Evolutionary conservation across 2,329 filamentous ascomycete species (phyloP), one percentile per base, ranked within the genome.

Genomic region (Bipolaris gigantea): DNA sequence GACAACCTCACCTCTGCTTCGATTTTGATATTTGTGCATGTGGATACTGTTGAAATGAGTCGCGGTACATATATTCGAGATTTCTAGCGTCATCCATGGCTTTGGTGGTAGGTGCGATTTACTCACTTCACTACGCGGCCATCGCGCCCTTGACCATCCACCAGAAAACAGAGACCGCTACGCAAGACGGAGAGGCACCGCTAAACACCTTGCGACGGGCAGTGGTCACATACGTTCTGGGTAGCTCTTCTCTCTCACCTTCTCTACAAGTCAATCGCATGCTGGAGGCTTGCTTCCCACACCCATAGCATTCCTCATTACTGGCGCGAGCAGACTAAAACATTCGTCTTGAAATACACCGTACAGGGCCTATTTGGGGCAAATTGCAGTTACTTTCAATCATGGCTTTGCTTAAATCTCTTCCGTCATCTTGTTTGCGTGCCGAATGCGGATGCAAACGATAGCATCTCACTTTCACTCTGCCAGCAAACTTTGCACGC

Each of bases 1-100:
- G 10, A 11, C 27, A 49, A 59, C 52, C 48, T 59, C 57, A 47
- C 48, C 42, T 56, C 35, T 46, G 27, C 19, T 38, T 15, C 21
- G 3, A 9, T 25, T 23, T 40, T 19, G 7, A 25, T n/a, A 23
- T 40, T n/a, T 40, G 21, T n/a, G 19, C 2, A 25, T 9, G n/a
- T 7, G 19, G 21, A 25, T 40, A 5, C 2, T 16, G 2, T 25
- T 25, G 38, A 13, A 30, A 27, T 13, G 10, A 13, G 27, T 11
- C 5, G 10, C 13, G 13, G 27, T 30, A 30, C 13, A 11, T 30
- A 8, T 30, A 13, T 30, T 13, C 27, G 27, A 13, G 4, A 18
- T 21, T 10, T 21, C 15, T 2, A 21, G 32, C n/a, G 19, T 16
- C n/a, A 16, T 42, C 19, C 27, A 11, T 15, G n/a, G 21, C 8